Percentiles rank a stretch among this genome's conserved stretches.
Conservation (phyloP, 1,139 yeast genomes). For the Arxiozyma bovina region DNA sequence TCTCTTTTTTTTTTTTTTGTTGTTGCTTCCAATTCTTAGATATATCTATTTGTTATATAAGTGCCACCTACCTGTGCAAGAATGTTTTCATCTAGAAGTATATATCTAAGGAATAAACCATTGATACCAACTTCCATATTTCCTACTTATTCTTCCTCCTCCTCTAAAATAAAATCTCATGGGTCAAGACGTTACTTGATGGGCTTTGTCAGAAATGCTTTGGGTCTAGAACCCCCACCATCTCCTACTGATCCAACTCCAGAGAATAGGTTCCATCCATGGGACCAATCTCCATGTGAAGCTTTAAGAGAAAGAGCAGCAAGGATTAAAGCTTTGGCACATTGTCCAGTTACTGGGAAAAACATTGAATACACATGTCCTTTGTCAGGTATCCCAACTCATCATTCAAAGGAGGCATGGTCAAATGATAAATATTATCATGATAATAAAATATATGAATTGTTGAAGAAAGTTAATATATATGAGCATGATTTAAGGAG, state of each 20-base stretch:
- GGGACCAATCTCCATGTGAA: conserved; percentile 90
- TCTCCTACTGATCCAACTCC: conserved; percentile 56
- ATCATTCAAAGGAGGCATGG: conserved; percentile 87
- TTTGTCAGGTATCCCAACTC: conserved; percentile 90
- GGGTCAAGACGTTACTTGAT: conserved; percentile 31
- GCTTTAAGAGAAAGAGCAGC: conserved; percentile 90
- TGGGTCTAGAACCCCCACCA: conserved; percentile 55
- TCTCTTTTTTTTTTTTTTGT: too few relatives aligned
- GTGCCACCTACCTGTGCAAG: neutral
- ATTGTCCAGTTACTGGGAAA: conserved; percentile 81
- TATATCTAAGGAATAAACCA: neutral
- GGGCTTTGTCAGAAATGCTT: conserved; percentile 45
- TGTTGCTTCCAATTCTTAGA: neutral
- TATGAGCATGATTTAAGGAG: conserved; percentile 92
- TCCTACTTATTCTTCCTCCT: neutral
- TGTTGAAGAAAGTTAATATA: conserved; percentile 75
- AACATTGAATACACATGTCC: conserved; percentile 87
- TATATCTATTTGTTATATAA: too few relatives aligned
- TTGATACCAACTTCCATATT: neutral
- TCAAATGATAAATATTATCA: conserved; percentile 70
- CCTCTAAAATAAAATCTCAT: neutral
- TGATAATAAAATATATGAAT: conserved; percentile 52
- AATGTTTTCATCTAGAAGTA: neutral
- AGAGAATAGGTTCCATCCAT: conserved; percentile 62
- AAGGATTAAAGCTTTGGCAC: conserved; percentile 74